phyloP scores from a whole-genome alignment of 2,329 filamentous ascomycete species.

The Epichloe gansuensis region DNA sequence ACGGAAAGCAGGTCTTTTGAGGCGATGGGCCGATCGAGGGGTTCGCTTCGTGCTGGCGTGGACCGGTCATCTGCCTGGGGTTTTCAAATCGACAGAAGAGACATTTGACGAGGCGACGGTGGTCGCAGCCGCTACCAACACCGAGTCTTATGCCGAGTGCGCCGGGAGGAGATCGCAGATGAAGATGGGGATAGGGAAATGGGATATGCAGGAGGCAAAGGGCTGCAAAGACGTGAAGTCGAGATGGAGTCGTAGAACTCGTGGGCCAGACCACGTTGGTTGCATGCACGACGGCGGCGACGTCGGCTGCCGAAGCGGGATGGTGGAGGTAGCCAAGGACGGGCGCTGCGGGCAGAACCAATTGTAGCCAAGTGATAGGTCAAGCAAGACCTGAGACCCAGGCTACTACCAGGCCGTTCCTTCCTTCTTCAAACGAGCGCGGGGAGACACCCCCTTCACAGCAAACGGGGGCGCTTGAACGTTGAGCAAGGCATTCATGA shows the following conservation, averaged over 20 bases:
- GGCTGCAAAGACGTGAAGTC: not conserved
- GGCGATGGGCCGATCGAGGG: not conserved
- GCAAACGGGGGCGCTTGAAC: no score
- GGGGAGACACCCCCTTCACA: not conserved
- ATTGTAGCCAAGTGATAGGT: not conserved
- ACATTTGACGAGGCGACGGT: conserved; percentile 2
- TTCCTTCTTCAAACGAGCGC: not conserved
- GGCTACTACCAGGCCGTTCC: not conserved
- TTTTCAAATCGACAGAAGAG: conserved; percentile 1
- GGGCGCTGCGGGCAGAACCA: not conserved
- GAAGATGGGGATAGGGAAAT: not conserved
- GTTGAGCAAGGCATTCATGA: no score
- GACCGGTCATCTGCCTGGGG: conserved; percentile 1
- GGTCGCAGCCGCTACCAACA: not conserved
- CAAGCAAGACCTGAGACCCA: not conserved
- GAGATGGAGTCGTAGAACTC: not conserved
- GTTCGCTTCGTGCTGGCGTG: not conserved
- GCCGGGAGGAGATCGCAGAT: not conserved
- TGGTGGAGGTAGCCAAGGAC: not conserved
- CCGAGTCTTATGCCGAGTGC: not conserved
- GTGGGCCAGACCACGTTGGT: not conserved
- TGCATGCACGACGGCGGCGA: not conserved
- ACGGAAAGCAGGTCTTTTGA: not conserved
- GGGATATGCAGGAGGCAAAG: not conserved
- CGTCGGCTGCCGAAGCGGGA: not conserved